Base-by-base conservation (phyloP, 2,329 filamentous ascomycete genomes). In the Akanthomyces dipterigenus region DNA sequence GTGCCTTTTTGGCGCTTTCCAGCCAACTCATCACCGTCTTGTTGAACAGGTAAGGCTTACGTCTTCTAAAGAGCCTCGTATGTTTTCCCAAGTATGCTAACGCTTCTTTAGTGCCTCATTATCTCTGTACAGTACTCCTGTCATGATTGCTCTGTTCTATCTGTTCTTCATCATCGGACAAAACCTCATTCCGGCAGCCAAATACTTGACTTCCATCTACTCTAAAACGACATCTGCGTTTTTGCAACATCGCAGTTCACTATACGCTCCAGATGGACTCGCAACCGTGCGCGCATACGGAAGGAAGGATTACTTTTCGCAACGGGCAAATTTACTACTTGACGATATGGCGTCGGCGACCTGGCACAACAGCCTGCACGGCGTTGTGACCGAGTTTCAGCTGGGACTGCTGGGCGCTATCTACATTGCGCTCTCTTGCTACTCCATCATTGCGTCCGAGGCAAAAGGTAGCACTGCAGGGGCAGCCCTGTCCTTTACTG, bases 241-340 rank as follows among this genome's bases (percentile, higher is more conserved):
- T 1, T 89, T 88, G 64, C 88, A 90, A 69, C 85, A 88, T 67
- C 89, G 90, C 63, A 83, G 83, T 2, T 84, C 86, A 28, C 34
- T 57, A 16, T 46, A 36, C 1, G 82, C 86, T 1, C 78, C 90
- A 8, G 81, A 81, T 0, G 88, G 88, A 5, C 80, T 91, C 14
- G 77, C 82, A 1, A 91, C 88, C 0, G 89, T 91, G 59, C 83
- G 88, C 3, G 85, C 86, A 0, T 91, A 88, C 64, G 82, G 82
- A 65, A 88, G 88, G 72, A 72, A 77, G 0, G 76, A 83, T 34
- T 76, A 78, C 1, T 90, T 89, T 65, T 76, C 88, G 82, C 81
- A 67, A 81, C 90, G 55, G 12, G 43, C 55, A n/a, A 57, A 16
- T 18, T 12, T 12, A 26, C 8, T 49, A 12, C n/a, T 48, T 26